Conservation (phyloP, 2,329 filamentous ascomycete genomes). For the Fusarium neocosmosporiellum region DNA sequence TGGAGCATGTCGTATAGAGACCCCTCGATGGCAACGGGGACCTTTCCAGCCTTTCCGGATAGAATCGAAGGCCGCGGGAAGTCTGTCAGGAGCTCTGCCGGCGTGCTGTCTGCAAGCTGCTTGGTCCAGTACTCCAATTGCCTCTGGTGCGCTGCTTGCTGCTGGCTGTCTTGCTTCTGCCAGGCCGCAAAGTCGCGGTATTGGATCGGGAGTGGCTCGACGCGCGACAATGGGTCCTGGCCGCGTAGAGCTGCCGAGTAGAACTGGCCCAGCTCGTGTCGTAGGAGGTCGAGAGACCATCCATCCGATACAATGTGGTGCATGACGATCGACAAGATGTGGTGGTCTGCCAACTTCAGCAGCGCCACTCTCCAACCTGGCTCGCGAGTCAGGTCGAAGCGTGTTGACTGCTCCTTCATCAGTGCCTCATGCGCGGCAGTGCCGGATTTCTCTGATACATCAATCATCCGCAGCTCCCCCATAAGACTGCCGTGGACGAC, state of each 20-base stretch:
- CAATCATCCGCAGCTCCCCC: too few relatives aligned
- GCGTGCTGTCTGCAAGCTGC: conserved; percentile 26
- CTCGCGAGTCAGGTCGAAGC: too few relatives aligned
- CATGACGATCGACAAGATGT: conserved; percentile 43
- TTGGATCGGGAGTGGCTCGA: neutral
- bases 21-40: conserved; percentile 16
- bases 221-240: conserved; percentile 12
- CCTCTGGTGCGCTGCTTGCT: conserved; percentile 23
- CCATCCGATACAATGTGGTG: conserved; percentile 47
- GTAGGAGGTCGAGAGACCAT: conserved; percentile 43
- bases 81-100: conserved; percentile 32
- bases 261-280: conserved; percentile 28
- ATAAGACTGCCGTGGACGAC: too few relatives aligned
- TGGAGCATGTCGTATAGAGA: conserved; percentile 11
- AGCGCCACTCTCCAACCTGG: too few relatives aligned
- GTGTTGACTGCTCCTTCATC: too few relatives aligned
- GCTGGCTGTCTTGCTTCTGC: conserved; percentile 37
- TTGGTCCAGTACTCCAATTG: conserved; percentile 41
- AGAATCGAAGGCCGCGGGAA: conserved; percentile 21
- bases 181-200: conserved; percentile 37
- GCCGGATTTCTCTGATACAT: neutral
- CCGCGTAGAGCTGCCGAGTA: conserved; percentile 32
- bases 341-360: conserved; percentile 1
- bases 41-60: conserved; percentile 19
- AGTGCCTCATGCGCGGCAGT: neutral